Base-by-base conservation (phyloP, 345 rosid species). In the Brassica cretica region DNA sequence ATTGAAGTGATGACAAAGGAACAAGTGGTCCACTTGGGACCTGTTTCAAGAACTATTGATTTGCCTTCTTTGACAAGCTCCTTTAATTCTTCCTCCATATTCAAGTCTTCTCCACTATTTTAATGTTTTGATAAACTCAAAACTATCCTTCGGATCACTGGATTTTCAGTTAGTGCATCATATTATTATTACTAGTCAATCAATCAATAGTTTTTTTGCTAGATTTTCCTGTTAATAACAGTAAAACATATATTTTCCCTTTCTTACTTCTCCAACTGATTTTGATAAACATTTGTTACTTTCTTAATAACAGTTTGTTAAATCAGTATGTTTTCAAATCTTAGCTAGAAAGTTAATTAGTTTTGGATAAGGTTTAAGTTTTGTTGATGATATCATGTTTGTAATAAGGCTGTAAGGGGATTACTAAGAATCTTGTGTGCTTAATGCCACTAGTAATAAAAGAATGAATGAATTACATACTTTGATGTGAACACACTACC, bases 1-100 rank as follows among this genome's bases (percentile, higher is more conserved):
- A 72, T 72, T 44, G 77, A 78, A 78, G 62, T 65, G 81, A 72
- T 65, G 81, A 56, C 73, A 65, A 66, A 65, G 44, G 41, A 58
- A 65, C 51, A 78, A 78, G 68, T 78, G 77, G 81, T 78, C 81
- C 77, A n/a, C 49, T 65, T 0, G 61, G 72, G 76, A 18, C 76
- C 81, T 71, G 60, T 77, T 64, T 33, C 12, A 71, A 64, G 71
- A 77, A n/a, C 27, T 41, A 78, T 71, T 30, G 66, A 64, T 72
- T 72, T 62, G 9, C 68, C 68, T 72, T 72, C 77, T 21, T 78
- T 66, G 81, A 72, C 72, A 78, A 71, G 81, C 11, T 78, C 76
- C 27, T 55, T 60, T 29, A 16, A 18, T 76, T 62, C 70, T 77
- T 70, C 70, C 59, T 35, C 70, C 19, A 8, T 29, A 14, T 14